Base-by-base conservation (phyloP, 2,329 filamentous ascomycete genomes). In the Hymenoscyphus fructigenus region DNA sequence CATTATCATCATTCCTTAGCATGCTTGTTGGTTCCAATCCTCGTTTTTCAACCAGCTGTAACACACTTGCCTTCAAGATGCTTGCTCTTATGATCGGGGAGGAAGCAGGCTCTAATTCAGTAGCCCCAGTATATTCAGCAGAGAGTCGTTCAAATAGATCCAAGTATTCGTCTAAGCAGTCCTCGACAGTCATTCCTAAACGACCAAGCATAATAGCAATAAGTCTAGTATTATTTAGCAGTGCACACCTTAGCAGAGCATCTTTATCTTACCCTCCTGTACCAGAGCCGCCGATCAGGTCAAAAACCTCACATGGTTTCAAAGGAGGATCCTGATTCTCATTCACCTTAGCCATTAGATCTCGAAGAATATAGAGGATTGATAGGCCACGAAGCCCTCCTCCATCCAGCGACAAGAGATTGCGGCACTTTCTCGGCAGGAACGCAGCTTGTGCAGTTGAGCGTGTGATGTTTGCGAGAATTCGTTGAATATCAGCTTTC, bases 201-300 rank as follows among this genome's bases (percentile, higher is more conserved):
- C 79, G 76, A 2, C 80, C 80, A 5, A 83, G 75, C 76, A 83
- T 79, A 34, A 83, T 77, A 3, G 81, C 79, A 17, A 83, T 78
- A 9, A 82, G 71, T 0, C 80, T 82, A 64, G 32, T 23, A 34
- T 41, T 38, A 5, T 38, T 34, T 64, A 36, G 57, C 9, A 36
- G 26, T 17, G 29, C n/a, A 47, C 15, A n/a, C 41, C 4, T 34
- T 14, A 57, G 26, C 20, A 38, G 5, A 44, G 57, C n/a, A 15
- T 59, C 32, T 59, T 41, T 44, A 28, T 61, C 67, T 66, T 68
- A 76, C 74, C 76, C 77, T 53, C 77, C 76, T 17, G 77, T 78
- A 63, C 75, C 76, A 2, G 76, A 77, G 0, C 77, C 77, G 1
- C 69, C 76, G 12, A 83, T 81, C 63, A 82, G 72, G 38, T 78